phyloP scores from a whole-genome alignment of 768 basidiomycete species.

The Termitomyces sp. region DNA sequence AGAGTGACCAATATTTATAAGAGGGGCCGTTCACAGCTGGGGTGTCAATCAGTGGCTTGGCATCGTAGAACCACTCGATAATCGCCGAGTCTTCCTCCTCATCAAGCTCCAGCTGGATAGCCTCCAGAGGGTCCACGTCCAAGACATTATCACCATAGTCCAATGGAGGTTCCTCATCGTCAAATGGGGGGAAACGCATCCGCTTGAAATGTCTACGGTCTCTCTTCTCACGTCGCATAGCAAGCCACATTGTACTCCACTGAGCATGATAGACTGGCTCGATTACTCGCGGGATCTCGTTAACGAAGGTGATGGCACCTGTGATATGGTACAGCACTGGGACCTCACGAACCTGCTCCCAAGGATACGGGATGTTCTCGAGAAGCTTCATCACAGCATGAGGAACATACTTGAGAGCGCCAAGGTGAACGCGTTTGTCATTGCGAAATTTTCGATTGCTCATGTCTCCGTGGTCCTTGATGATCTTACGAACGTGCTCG shows the following conservation, averaged over 20 bases:
- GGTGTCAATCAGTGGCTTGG: slow-evolving; percentile 89
- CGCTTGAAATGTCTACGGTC: slow-evolving; percentile 99
- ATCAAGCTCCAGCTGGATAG: slow-evolving; percentile 95
- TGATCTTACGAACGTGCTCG: slow-evolving; percentile 98
- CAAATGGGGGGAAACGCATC: slow-evolving; percentile 99
- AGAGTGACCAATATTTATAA: slow-evolving; percentile 90
- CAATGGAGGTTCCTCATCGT: slow-evolving; percentile 97
- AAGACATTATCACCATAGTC: slow-evolving; percentile 99
- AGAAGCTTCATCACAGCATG: slow-evolving; percentile 99
- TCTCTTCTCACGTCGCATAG: slow-evolving; percentile 97
- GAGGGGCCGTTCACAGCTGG: slow-evolving; percentile 88
- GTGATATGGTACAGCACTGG: slow-evolving; percentile 99
- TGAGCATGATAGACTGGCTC: slow-evolving; percentile 99
- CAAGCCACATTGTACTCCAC: slow-evolving; percentile 99
- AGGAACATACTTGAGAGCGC: slow-evolving; percentile 96
- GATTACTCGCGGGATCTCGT: slow-evolving; percentile 94
- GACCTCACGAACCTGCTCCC: slow-evolving; percentile 99
- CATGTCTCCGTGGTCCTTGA: slow-evolving; percentile 99
- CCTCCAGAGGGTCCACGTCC: slow-evolving; percentile 96
- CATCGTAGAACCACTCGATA: slow-evolving; percentile 97
- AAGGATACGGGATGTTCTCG: slow-evolving; percentile 96
- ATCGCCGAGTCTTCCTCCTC: slow-evolving; percentile 88
- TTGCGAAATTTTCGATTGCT: slow-evolving; percentile 98
- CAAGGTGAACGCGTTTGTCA: slow-evolving; percentile 98
- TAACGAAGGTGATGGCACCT: slow-evolving; percentile 98